Conservation (phyloP, 352 stramenopile genomes). For the Lagenidium sp. region DNA sequence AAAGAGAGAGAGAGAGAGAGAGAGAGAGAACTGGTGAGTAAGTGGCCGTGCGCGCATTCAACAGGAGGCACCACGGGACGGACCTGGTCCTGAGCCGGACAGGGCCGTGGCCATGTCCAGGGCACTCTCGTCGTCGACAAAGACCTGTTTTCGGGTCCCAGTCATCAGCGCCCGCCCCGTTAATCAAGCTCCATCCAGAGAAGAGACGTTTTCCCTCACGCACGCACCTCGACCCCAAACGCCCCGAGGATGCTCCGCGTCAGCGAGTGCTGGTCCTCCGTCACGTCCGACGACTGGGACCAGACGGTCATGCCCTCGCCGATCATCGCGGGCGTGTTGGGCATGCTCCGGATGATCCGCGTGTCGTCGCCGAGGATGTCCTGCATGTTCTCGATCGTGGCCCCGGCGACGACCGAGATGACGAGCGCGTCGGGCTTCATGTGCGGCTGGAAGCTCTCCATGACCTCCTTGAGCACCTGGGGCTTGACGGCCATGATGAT, state of each 20-base stretch:
- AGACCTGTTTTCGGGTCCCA: too few relatives aligned
- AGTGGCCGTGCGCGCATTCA: too few relatives aligned
- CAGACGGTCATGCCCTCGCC: conserved; percentile 94
- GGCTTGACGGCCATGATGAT: conserved; percentile 93
- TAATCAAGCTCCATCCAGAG: neutral
- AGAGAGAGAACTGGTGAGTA: too few relatives aligned
- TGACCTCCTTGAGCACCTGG: conserved; percentile 85
- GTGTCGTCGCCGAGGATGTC: conserved; percentile 43
- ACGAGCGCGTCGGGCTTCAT: conserved; percentile 57
- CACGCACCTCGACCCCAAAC: conserved; percentile 83
- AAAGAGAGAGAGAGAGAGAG: too few relatives aligned
- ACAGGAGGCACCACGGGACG: neutral
- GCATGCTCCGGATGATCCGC: conserved; percentile 91
- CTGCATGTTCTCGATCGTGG: conserved; percentile 72
- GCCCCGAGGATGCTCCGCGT: conserved; percentile 83
- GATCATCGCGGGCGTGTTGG: conserved; percentile 94
- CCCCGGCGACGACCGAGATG: conserved; percentile 80
- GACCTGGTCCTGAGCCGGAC: conserved; percentile 87
- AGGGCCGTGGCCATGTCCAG: conserved; percentile 94
- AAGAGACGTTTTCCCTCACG: neutral
- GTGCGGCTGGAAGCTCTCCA: conserved; percentile 45
- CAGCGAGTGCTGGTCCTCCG: conserved; percentile 57
- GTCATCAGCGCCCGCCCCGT: neutral
- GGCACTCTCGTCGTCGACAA: conserved; percentile 92
- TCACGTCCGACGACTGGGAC: conserved; percentile 72